These are phyloP conservation scores for Saccharum hybrid DNA, from an alignment of 202 grass and related monocot species.

Conservation along the genomic window DNA sequence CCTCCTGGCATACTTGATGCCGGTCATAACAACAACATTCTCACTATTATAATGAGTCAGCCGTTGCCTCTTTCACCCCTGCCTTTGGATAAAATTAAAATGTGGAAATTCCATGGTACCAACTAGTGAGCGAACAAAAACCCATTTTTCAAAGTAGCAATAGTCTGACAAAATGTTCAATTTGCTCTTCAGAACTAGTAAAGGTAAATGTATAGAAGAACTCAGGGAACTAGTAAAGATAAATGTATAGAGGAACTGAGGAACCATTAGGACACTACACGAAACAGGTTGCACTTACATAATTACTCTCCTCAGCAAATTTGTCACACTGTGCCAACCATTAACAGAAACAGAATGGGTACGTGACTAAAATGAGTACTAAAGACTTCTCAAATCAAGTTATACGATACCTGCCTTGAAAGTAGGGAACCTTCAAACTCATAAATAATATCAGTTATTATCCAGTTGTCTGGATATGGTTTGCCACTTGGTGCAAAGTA, in stretches of 20 bases:
- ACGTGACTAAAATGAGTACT: conserved; percentile 8
- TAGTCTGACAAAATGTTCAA: not conserved
- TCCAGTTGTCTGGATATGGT: conserved; percentile 97
- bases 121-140: conserved; percentile 25
- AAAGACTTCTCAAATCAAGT: conserved; percentile 20
- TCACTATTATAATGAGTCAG: not conserved
- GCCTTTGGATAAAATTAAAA: conserved; percentile 12
- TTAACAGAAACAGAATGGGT: not conserved
- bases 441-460: conserved; percentile 93
- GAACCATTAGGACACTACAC: not conserved
- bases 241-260: not conserved
- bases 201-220: conserved; percentile 4
- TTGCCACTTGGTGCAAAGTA: conserved; percentile 96
- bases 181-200: not conserved
- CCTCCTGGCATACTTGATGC: too few relatives aligned
- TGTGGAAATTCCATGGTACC: not conserved
- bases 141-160: conserved; percentile 14
- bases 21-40: not conserved
- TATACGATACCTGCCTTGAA: conserved; percentile 85
- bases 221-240: not conserved
- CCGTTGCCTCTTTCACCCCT: not conserved
- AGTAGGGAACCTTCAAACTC: conserved; percentile 83
- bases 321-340: conserved; percentile 1
- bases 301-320: conserved; percentile 12
- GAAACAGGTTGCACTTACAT: conserved; percentile 27